Conservation (phyloP, 768 basidiomycete species). For the Tricholomella constricta region DNA sequence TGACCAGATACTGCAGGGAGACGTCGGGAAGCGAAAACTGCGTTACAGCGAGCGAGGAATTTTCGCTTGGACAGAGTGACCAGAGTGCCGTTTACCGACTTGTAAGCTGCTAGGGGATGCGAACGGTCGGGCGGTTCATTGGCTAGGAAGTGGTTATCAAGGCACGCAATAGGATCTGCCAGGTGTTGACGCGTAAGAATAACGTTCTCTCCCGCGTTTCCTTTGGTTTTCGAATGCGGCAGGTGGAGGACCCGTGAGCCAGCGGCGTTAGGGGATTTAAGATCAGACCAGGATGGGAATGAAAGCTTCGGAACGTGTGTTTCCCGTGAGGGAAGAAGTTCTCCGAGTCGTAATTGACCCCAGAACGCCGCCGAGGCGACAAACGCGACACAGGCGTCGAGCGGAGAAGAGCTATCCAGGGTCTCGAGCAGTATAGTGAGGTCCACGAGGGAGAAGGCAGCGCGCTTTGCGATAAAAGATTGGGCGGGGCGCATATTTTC, state of each 20-base stretch:
- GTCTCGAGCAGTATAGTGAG: background rate
- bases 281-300: background rate
- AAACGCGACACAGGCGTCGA: constrained; percentile 24
- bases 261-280: background rate
- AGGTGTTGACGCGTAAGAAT: background rate
- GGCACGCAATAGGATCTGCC: background rate
- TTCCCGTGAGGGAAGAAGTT: constrained; percentile 25
- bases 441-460: no score
- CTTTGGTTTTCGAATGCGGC: background rate
- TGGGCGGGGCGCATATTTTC: constrained; percentile 22
- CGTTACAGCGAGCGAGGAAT: background rate
- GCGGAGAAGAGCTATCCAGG: background rate
- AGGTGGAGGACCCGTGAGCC: background rate
- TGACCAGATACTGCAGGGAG: constrained; percentile 12
- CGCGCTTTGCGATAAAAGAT: no score
- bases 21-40: background rate
- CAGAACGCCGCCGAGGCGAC: constrained; percentile 29
- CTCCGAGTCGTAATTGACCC: constrained; percentile 33
- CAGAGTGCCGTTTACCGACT: background rate
- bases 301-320: background rate
- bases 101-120: no score
- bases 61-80: background rate
- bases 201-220: background rate
- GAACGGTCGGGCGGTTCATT: no score
- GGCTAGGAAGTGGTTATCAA: background rate